Evolutionary conservation across 768 basidiomycete genomes (phyloP), one percentile per base, ranked within the genome.

Genomic region (Tremella yokohamensis): DNA sequence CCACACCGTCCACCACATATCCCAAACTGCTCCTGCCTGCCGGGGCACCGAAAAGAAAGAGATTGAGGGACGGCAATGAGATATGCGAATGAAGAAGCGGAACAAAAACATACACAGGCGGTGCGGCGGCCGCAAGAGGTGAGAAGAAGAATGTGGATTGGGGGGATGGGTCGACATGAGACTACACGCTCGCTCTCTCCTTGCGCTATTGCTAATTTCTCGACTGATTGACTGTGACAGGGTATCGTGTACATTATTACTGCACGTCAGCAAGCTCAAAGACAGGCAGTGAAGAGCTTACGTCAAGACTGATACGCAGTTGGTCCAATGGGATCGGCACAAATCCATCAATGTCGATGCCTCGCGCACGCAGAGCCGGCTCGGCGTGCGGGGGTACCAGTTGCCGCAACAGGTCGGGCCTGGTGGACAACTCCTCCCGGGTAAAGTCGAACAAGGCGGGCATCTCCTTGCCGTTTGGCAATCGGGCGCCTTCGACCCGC

Each of bases 391-490:
- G 80, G 54, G 96, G 96, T 56, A 98, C 91, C 53, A 99, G 84
- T 79, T 86, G 85, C 64, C 85, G 86, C 78, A 88, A 94, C 69
- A 99, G 80, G 75, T 97, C 96, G 53, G 96, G 94, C 63, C 92
- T 87, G 70, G 96, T 87, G 54, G 94, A 98, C 40, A 99, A 84
- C 80, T 99, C 96, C 80, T 96, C 94, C 63, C 88, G 85, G 56
- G 92, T 90, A 76, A 96, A 97, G 80, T 99, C 84, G 78, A 99
- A 98, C 64, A 99, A 79, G 34, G 83, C 83, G 1, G 96, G 96
- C 79, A 97, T 90, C 52, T 94, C 90, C 77, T 90, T 93, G 61
- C 96, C 93, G 66, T 93, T 96, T 8, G 93, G 92, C 90, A 99
- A 90, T 78, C 86, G 84, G 45, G 89, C 88, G 0, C 90, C 91